Evolutionary conservation across 208 protist species (phyloP).

Genomic region (Acanthamoeba healyi): DNA sequence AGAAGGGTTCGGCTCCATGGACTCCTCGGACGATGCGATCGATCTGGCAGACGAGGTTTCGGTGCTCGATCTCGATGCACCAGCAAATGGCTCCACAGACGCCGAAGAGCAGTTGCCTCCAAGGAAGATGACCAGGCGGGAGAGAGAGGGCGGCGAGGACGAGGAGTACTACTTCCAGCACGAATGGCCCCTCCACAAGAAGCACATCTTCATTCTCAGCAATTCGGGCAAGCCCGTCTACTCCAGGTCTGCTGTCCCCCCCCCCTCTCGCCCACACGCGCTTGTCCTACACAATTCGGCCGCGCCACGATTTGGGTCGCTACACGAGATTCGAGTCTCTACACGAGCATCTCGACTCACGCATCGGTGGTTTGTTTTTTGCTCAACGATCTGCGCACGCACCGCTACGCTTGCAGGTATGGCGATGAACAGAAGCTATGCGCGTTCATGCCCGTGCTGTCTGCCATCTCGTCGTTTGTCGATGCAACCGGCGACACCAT

Average conservation of each 20-base stretch:
- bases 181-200: slow-evolving; percentile 84
- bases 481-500: slow-evolving; percentile 80
- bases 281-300: too few relatives aligned
- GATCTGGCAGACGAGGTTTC: background rate
- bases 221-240: slow-evolving; percentile 88
- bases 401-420: slow-evolving; percentile 14
- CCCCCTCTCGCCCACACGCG: too few relatives aligned
- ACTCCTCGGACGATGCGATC: background rate
- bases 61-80: background rate
- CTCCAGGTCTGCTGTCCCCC: slow-evolving; percentile 72
- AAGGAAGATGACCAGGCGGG: slow-evolving; percentile 23
- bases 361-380: too few relatives aligned
- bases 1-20: background rate
- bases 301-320: too few relatives aligned
- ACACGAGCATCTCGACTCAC: too few relatives aligned
- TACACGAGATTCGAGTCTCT: too few relatives aligned
- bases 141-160: background rate
- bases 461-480: slow-evolving; percentile 86
- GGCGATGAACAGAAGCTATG: slow-evolving; percentile 86
- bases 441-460: slow-evolving; percentile 86
- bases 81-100: background rate
- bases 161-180: slow-evolving; percentile 43
- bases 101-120: background rate
- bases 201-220: slow-evolving; percentile 88
- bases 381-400: too few relatives aligned